phyloP scores from a whole-genome alignment of 169 alveolate genomes.

The Plasmodium yoelii region DNA sequence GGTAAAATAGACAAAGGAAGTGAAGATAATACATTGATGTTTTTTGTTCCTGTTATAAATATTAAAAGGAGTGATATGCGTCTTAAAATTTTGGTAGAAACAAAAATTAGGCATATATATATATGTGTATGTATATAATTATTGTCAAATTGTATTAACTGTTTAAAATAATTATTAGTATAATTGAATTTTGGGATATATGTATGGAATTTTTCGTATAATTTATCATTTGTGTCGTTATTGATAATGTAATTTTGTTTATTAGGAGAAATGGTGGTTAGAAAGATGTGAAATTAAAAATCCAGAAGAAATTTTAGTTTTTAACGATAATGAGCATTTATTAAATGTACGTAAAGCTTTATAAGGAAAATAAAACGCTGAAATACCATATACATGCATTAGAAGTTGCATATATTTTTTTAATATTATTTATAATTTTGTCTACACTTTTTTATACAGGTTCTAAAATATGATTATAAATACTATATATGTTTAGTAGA shows the following conservation, averaged over 20 bases:
- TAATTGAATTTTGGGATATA: background rate
- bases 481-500: conserved; percentile 72
- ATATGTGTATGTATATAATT: background rate
- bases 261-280: conserved; percentile 75
- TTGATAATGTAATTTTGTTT: background rate
- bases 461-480: conserved; percentile 46
- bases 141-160: background rate
- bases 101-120: background rate
- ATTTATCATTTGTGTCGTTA: too few relatives aligned
- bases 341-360: conserved; percentile 27
- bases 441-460: conserved; percentile 18
- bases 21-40: conserved; percentile 12
- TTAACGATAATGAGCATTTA: conserved; percentile 62
- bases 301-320: conserved; percentile 56
- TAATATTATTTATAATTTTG: conserved; percentile 1
- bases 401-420: conserved; percentile 1
- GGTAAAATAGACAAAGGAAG: conserved; percentile 19
- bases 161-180: too few relatives aligned
- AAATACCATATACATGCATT: background rate
- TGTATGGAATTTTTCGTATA: background rate
- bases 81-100: conserved; percentile 69
- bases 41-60: conserved; percentile 75
- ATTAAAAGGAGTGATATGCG: conserved; percentile 67
- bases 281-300: conserved; percentile 42
- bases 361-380: background rate